Percentiles rank a stretch among this genome's conserved stretches.
Evolutionary conservation across 75 land plant species (phyloP).

Genomic region (Pseudotsuga menziesii): DNA sequence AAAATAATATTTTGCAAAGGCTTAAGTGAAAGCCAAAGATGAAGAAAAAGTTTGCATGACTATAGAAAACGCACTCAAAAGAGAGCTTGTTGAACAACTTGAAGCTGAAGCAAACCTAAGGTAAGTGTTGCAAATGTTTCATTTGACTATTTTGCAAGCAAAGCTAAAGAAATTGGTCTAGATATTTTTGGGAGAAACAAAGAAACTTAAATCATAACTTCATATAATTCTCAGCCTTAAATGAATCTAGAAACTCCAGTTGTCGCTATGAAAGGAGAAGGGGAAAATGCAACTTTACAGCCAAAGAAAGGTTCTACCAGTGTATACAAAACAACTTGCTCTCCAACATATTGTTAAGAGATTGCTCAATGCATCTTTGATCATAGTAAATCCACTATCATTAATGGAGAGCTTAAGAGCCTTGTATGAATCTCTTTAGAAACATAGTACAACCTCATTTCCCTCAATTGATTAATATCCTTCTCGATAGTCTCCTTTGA

Average conservation of each 20-base stretch:
- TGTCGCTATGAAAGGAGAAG: slow-evolving; percentile 49
- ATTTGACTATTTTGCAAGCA: slow-evolving; percentile 38
- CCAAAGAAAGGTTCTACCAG: slow-evolving; percentile 7
- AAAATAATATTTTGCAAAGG: slow-evolving; percentile 60
- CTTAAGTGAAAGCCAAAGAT: slow-evolving; percentile 69
- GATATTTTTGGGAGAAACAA: slow-evolving; percentile 36
- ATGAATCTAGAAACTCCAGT: slow-evolving; percentile 31
- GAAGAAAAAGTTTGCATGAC: slow-evolving; percentile 75
- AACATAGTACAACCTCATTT: too few relatives aligned
- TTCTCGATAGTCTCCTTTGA: too few relatives aligned
- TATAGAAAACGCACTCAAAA: slow-evolving; percentile 53
- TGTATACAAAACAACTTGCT: slow-evolving; percentile 12
- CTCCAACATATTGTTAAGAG: too few relatives aligned
- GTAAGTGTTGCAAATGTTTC: slow-evolving; percentile 59
- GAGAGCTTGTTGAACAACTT: slow-evolving; percentile 55
- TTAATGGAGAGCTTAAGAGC: too few relatives aligned
- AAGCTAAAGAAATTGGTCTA: slow-evolving; percentile 45
- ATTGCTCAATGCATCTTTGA: too few relatives aligned
- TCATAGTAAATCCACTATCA: too few relatives aligned
- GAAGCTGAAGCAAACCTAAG: slow-evolving; percentile 59
- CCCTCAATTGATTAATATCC: too few relatives aligned
- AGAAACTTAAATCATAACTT: slow-evolving; percentile 23
- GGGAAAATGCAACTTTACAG: slow-evolving; percentile 33
- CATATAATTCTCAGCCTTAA: slow-evolving; percentile 21
- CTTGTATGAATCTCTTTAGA: too few relatives aligned